Percentiles rank a stretch among this genome's conserved stretches.
Evolutionary conservation across 1,139 yeast species (phyloP).

Genomic region (Komagataea norvegica): DNA sequence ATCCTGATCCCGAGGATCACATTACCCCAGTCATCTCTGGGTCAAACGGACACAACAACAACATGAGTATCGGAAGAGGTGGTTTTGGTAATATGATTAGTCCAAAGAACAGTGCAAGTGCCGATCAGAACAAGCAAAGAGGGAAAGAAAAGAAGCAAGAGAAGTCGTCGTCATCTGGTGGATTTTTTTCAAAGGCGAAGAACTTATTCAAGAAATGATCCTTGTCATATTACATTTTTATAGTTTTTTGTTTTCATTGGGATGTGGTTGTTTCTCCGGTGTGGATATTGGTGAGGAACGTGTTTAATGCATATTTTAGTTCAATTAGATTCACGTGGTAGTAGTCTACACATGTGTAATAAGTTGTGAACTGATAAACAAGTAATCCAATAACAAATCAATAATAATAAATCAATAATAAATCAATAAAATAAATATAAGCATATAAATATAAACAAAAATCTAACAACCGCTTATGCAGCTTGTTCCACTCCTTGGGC

Average conservation of each 20-base stretch:
- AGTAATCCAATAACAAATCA: neutral
- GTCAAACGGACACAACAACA: conserved; percentile 31
- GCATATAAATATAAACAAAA: too few relatives aligned
- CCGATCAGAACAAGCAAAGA: conserved; percentile 20
- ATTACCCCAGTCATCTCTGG: conserved; percentile 21
- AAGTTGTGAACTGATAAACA: too few relatives aligned
- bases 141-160: conserved; percentile 16
- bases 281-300: too few relatives aligned
- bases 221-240: neutral
- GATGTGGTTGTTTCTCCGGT: too few relatives aligned
- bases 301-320: too few relatives aligned
- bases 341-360: too few relatives aligned
- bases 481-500: conserved; percentile 42
- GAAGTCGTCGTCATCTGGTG: conserved; percentile 12
- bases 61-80: conserved; percentile 36
- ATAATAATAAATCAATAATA: neutral
- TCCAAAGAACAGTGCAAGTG: conserved; percentile 29
- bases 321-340: too few relatives aligned
- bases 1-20: conserved; percentile 30
- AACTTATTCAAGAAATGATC: conserved; percentile 20
- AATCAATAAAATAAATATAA: too few relatives aligned
- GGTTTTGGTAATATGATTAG: conserved; percentile 39
- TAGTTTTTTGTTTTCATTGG: too few relatives aligned
- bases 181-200: conserved; percentile 26
- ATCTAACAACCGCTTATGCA: too few relatives aligned